These are phyloP conservation scores for Claviceps humidiphila DNA, from an alignment of 2,329 filamentous ascomycete species.

Conservation along the genomic window DNA sequence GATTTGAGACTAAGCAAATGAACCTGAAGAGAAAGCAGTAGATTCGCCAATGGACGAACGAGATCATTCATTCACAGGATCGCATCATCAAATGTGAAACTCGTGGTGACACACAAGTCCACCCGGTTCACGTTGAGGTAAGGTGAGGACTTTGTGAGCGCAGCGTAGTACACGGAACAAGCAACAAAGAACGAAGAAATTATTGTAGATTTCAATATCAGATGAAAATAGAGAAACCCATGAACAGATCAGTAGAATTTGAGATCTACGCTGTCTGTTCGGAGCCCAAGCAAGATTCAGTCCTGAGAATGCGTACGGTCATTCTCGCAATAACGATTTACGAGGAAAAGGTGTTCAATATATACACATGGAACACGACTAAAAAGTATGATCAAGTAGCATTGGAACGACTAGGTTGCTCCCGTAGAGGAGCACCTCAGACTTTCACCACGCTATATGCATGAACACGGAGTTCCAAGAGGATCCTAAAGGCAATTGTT, in stretches of 20 bases:
- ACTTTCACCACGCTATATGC: constrained; percentile 17
- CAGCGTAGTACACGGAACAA: not conserved
- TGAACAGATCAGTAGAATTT: not conserved
- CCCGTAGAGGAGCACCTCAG: constrained; percentile 7
- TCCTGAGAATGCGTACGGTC: not conserved
- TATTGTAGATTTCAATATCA: not conserved
- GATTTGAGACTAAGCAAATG: not conserved
- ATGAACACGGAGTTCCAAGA: constrained; percentile 24
- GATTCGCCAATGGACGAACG: not conserved
- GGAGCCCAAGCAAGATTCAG: not conserved
- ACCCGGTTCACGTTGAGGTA: not conserved
- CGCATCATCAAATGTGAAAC: not conserved
- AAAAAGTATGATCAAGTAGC: not conserved
- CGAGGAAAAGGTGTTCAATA: constrained; percentile 2
- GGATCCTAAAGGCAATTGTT: constrained; percentile 17
- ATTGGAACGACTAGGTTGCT: constrained; percentile 6
- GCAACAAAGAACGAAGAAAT: not conserved
- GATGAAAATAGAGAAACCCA: not conserved
- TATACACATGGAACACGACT: constrained; percentile 1
- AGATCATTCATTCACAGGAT: not conserved
- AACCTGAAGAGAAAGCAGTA: not conserved
- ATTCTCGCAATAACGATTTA: not conserved
- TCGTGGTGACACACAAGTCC: not conserved
- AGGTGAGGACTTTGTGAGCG: not conserved
- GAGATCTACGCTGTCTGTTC: not conserved